phyloP scores from a whole-genome alignment of 768 basidiomycete species.

The Butyriboletus loyo region DNA sequence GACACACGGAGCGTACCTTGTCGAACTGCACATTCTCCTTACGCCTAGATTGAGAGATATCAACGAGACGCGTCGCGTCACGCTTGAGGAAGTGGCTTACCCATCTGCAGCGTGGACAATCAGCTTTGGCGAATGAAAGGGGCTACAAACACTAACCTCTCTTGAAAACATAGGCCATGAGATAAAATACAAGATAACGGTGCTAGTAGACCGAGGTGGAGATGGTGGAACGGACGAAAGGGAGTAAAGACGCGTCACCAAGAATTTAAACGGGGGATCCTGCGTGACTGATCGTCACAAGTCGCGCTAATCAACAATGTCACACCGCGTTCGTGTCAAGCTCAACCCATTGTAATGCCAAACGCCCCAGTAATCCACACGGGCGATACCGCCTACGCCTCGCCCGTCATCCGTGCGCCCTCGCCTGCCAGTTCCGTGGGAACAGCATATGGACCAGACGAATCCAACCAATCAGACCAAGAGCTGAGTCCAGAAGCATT shows the following conservation, averaged over 20 bases:
- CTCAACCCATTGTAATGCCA: conserved; percentile 20
- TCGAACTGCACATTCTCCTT: conserved; percentile 94
- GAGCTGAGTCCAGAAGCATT: conserved; percentile 38
- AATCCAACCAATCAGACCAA: conserved; percentile 41
- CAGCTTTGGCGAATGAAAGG: neutral
- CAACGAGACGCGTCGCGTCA: conserved; percentile 25
- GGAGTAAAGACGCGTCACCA: conserved; percentile 24
- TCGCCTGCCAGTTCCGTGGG: conserved; percentile 48
- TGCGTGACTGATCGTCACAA: conserved; percentile 29
- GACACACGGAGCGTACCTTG: conserved; percentile 52
- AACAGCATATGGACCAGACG: conserved; percentile 45
- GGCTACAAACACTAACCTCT: conserved; percentile 42
- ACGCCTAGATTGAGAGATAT: conserved; percentile 45
- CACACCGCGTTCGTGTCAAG: conserved; percentile 28
- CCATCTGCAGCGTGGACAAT: conserved; percentile 39
- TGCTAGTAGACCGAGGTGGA: conserved; percentile 3
- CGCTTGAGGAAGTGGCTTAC: conserved; percentile 28
- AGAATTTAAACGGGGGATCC: conserved; percentile 28
- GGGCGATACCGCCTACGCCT: conserved; percentile 40
- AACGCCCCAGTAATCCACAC: conserved; percentile 30
- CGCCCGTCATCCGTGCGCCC: conserved; percentile 44
- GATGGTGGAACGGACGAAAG: conserved; percentile 26
- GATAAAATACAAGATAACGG: conserved; percentile 2
- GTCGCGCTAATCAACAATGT: conserved; percentile 32
- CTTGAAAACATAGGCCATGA: conserved; percentile 55